Base-by-base conservation (phyloP, 805 yeast species). In the Kodamaea kakaduensis region DNA sequence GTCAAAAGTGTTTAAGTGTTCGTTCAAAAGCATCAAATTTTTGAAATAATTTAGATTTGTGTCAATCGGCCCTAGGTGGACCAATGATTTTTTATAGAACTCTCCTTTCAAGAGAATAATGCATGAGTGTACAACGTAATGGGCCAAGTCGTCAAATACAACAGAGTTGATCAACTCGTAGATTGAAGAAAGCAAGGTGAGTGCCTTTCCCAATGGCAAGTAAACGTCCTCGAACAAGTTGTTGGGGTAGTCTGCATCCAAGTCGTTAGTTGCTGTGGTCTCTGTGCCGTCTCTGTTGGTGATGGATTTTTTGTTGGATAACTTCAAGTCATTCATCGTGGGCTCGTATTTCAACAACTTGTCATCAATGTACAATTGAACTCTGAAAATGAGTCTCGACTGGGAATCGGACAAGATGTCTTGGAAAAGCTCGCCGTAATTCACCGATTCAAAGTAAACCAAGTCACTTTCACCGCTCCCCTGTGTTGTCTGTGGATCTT, bases 61-160 rank as follows among this genome's bases (percentile, higher is more conserved):
- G 46, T 81, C 89, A 14, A 61, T 38, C 3, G 64, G 47, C 0
- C 86, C 84, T 17, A 73, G 58, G 45, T 69, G 60, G 5, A 64
- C 47, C 22, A 56, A 46, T 5, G 77, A 69, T 16, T 74, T 48
- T 3, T 66, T 60, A 44, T 71, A 71, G 13, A 61, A 59, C 9
- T 83, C 81, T 10, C 58, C 57, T 37, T 73, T 72, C 46, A 87
- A 58, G 5, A 93, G 76, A 10, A 61, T 50, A 23, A 87, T 73
- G 47, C 93, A 81, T 28, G 82, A 73, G 52, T 85, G 96, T 3
- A 90, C 84, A 34, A 87, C 79, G 38, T 83, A 77, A 54, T 87
- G 95, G 0, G 96, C 95, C 44, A 89, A 61, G 51, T 86, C 95
- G 54, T 87, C 95, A 60, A 89, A 90, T 2, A 87, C 84, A 9